These are phyloP conservation scores for Monoraphidium neglectum DNA, from an alignment of 139 green algal species.

Conservation along the genomic window DNA sequence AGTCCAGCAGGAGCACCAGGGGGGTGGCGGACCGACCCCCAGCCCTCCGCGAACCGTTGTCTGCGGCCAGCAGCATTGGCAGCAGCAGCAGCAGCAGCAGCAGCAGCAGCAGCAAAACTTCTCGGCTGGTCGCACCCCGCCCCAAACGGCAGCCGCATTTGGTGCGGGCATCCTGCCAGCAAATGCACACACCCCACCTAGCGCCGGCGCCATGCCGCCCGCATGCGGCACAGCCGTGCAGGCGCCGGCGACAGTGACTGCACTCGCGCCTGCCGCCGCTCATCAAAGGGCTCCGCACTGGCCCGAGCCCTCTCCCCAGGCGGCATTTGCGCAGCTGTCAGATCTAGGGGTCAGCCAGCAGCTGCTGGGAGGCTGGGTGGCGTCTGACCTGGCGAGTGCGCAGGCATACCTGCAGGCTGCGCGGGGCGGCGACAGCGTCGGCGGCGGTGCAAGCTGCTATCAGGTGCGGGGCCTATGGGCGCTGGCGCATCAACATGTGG, in stretches of 20 bases:
- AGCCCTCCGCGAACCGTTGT: too few species aligned
- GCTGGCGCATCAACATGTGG: not conserved
- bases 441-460: too few species aligned
- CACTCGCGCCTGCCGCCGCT: not conserved
- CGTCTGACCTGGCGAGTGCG: not conserved
- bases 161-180: not conserved
- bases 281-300: not conserved
- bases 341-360: not conserved
- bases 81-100: constrained; percentile 6
- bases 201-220: not conserved
- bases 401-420: too few species aligned
- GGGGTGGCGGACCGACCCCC: too few species aligned
- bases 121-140: not conserved
- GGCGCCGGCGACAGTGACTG: not conserved
- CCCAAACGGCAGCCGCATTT: not conserved
- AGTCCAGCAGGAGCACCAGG: too few species aligned
- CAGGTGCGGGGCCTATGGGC: too few species aligned
- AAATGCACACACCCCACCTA: not conserved
- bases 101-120: not conserved
- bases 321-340: not conserved
- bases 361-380: constrained; percentile 23
- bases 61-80: too few species aligned
- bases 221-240: not conserved
- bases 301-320: not conserved
- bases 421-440: too few species aligned